phyloP scores from a whole-genome alignment of 495 filamentous ascomycete genomes.

The Podospora australis region DNA sequence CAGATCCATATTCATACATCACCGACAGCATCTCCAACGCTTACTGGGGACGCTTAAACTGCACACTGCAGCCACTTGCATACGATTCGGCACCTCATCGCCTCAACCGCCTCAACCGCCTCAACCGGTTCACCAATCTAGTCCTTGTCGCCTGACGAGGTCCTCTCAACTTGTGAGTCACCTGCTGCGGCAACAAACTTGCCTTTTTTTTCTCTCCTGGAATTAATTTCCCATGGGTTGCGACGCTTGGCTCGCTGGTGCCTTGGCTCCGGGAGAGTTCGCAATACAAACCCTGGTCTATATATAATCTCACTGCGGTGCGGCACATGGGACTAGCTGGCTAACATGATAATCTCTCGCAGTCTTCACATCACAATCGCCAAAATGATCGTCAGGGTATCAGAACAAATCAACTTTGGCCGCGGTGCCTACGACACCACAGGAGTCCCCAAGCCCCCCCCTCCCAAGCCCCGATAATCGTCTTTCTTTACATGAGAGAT shows the following conservation, averaged over 20 bases:
- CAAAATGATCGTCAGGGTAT: slow-evolving; percentile 44
- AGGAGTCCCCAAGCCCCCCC: slow-evolving; percentile 48
- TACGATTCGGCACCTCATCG: slow-evolving; percentile 36
- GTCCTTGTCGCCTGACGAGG: slow-evolving; percentile 18
- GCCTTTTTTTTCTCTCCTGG: slow-evolving; percentile 15
- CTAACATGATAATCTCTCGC: slow-evolving; percentile 22
- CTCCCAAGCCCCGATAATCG: slow-evolving; percentile 47
- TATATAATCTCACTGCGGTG: slow-evolving; percentile 9
- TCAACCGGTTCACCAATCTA: slow-evolving; percentile 29
- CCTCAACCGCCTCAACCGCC: slow-evolving; percentile 17
- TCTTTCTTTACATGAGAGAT: not conserved
- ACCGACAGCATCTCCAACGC: slow-evolving; percentile 17
- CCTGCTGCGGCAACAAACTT: too few species aligned
- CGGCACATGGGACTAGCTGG: not conserved
- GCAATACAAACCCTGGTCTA: not conserved
- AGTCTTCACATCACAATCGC: slow-evolving; percentile 6
- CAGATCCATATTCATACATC: slow-evolving; percentile 5
- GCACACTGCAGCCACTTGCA: slow-evolving; percentile 10
- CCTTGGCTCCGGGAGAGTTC: slow-evolving; percentile 1
- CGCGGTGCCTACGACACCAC: slow-evolving; percentile 54
- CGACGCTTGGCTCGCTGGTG: slow-evolving; percentile 7
- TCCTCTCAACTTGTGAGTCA: slow-evolving; percentile 39
- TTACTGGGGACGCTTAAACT: slow-evolving; percentile 20
- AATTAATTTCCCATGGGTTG: slow-evolving; percentile 6
- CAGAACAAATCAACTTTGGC: slow-evolving; percentile 45